Evolutionary conservation across 441 rosid species (phyloP).

Genomic region (Bruguiera hainesii): DNA sequence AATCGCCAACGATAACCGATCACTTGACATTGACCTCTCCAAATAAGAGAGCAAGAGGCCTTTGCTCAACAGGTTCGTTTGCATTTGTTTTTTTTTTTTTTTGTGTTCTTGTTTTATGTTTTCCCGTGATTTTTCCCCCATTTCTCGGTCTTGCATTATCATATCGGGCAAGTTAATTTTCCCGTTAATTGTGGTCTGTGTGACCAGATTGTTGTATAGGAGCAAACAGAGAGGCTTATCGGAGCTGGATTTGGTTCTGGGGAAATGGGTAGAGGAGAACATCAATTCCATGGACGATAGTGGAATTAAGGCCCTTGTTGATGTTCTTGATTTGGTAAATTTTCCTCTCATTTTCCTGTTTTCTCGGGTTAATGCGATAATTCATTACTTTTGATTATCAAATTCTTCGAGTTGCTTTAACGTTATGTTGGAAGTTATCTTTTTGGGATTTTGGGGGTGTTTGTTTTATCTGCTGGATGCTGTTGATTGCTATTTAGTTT

Average conservation of each 20-base stretch:
- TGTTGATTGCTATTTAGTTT: no score
- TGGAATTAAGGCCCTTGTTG: conserved; percentile 63
- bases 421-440: background rate
- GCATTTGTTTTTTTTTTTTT: background rate
- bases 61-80: conserved; percentile 56
- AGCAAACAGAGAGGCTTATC: conserved; percentile 91
- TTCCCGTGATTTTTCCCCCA: background rate
- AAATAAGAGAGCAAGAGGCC: conserved; percentile 65
- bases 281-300: conserved; percentile 64
- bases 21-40: conserved; percentile 56
- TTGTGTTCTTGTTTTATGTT: background rate
- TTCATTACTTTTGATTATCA: background rate
- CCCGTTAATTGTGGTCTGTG: conserved; percentile 4
- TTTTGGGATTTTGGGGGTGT: no score
- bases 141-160: no score
- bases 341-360: background rate
- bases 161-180: background rate
- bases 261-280: conserved; percentile 84
- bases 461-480: no score
- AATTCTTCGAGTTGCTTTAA: background rate
- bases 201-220: conserved; percentile 68
- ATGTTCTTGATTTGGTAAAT: conserved; percentile 78
- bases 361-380: background rate
- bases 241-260: conserved; percentile 87
- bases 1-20: conserved; percentile 20